A percentile compares a stretch with the other conserved stretches of the same genome.
These are phyloP conservation scores for Pittosporum tobira DNA, from an alignment of 129 eudicot genomes.

Conservation along the genomic window DNA sequence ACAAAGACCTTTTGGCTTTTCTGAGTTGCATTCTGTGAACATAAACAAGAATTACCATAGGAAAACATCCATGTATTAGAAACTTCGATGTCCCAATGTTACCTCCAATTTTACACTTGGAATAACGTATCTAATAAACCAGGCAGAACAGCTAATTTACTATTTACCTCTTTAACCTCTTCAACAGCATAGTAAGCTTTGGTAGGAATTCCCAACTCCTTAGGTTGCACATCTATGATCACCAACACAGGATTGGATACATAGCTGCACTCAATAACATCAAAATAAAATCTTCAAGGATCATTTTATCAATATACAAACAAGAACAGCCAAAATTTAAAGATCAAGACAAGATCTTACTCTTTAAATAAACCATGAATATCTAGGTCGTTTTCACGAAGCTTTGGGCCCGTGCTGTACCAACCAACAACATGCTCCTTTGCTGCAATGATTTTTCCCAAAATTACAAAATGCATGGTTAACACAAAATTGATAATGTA, in stretches of 20 bases:
- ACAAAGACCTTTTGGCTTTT: constrained; percentile 96
- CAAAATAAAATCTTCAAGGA: no score
- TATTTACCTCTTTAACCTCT: constrained; percentile 98
- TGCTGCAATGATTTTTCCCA: constrained; percentile 45
- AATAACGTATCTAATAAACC: no score
- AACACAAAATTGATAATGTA: background rate
- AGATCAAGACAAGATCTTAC: constrained; percentile 44
- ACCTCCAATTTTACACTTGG: no score
- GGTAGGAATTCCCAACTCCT: constrained; percentile 97
- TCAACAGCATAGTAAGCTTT: constrained; percentile 98
- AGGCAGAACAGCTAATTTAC: background rate
- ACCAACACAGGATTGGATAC: constrained; percentile 95
- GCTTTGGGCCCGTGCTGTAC: constrained; percentile 99
- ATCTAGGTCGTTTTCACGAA: constrained; percentile 85
- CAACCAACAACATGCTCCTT: constrained; percentile 99
- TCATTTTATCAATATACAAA: no score
- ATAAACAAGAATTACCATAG: constrained; percentile 10
- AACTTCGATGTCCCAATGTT: no score
- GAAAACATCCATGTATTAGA: constrained; percentile 2
- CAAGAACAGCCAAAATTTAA: no score
- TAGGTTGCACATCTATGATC: constrained; percentile 93
- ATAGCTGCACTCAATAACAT: constrained; percentile 67
- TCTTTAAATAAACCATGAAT: constrained; percentile 82
- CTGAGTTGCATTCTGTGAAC: constrained; percentile 86
- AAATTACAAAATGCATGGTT: background rate